Conservation (phyloP, 2,329 filamentous ascomycete species). For the Colletotrichum plurivorum region DNA sequence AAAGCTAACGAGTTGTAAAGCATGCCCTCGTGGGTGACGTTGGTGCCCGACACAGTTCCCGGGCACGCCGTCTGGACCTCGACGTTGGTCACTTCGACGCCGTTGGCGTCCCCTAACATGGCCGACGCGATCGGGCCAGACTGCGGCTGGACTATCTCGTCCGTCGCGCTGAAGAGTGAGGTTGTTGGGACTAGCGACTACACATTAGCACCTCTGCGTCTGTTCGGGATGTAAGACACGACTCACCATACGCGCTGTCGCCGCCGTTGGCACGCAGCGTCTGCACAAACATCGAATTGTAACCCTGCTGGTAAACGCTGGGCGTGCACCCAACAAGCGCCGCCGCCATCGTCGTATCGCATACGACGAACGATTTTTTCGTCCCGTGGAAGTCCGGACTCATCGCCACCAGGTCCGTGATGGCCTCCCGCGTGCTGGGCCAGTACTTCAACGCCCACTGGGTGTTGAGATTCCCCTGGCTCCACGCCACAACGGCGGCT, state of each 20-base stretch:
- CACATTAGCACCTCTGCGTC: fast-evolving
- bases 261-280: conserved; percentile 60
- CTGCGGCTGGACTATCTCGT: conserved; percentile 68
- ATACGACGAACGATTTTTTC: conserved; percentile 21
- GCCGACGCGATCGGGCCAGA: conserved; percentile 61
- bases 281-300: conserved; percentile 58
- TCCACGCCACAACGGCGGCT: conserved; percentile 65
- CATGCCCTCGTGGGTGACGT: conserved; percentile 65
- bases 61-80: conserved; percentile 62
- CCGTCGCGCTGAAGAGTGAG: conserved; percentile 63
- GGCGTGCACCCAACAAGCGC: conserved; percentile 46
- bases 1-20: conserved; percentile 49
- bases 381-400: conserved; percentile 62
- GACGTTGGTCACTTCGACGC: conserved; percentile 63
- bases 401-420: conserved; percentile 66
- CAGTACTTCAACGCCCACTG: conserved; percentile 74
- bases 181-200: conserved; percentile 63
- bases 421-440: conserved; percentile 60
- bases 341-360: background rate
- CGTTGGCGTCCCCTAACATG: conserved; percentile 54
- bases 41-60: conserved; percentile 53
- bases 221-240: too few relatives aligned
- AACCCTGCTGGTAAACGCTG: conserved; percentile 61
- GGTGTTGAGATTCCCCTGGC: conserved; percentile 66
- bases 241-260: conserved; percentile 60